A percentile compares a stretch with the other conserved stretches of the same genome.
Evolutionary conservation across 495 filamentous ascomycete genomes (phyloP).

Genomic region (Hypoxylon crocopeplum): DNA sequence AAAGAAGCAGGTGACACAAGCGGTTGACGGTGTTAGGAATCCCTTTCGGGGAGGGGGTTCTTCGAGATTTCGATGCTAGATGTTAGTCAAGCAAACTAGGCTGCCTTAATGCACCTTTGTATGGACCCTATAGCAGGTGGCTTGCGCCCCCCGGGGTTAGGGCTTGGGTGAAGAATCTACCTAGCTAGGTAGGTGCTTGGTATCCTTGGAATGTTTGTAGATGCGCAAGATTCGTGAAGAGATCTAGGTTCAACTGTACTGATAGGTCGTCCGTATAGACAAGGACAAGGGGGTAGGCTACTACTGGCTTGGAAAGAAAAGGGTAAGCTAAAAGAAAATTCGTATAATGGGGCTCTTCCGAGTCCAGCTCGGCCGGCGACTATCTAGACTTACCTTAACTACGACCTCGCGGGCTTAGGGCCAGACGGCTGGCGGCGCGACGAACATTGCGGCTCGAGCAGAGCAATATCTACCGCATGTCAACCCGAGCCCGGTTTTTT

Average conservation of each 20-base stretch:
- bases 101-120: too few relatives aligned
- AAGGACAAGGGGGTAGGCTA: background rate
- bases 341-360: background rate
- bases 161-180: background rate
- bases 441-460: too few relatives aligned
- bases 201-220: too few relatives aligned
- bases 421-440: too few relatives aligned
- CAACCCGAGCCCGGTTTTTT: too few relatives aligned
- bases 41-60: constrained; percentile 2
- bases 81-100: constrained; percentile 21
- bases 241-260: background rate
- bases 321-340: background rate
- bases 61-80: background rate
- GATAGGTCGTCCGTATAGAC: background rate
- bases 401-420: too few relatives aligned
- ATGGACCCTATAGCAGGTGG: constrained; percentile 1
- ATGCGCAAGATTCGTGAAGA: too few relatives aligned
- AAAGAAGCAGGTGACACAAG: constrained; percentile 31
- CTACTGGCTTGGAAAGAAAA: background rate
- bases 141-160: constrained; percentile 10
- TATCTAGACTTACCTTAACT: background rate
- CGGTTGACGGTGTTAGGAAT: constrained; percentile 7
- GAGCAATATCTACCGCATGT: too few relatives aligned
- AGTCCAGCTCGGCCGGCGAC: background rate
- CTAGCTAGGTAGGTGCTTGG: background rate